Conservation (phyloP, 139 green algal species). For the Chlamydomonas incerta region DNA sequence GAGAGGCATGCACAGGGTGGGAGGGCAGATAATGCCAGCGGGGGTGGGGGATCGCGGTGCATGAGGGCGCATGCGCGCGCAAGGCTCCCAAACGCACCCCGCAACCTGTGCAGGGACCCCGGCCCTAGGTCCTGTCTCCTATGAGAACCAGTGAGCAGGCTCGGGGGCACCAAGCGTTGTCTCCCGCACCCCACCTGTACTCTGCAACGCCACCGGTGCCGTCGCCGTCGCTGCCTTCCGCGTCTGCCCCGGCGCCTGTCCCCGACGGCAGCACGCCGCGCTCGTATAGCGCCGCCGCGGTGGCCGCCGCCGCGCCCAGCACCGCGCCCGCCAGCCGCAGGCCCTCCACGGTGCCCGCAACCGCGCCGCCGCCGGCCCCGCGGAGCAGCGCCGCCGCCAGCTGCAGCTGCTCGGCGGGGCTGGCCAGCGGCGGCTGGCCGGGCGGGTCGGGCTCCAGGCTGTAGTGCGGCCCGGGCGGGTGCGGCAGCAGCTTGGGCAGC, state of each 20-base stretch:
- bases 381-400: slow-evolving; percentile 27
- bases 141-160: no score
- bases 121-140: no score
- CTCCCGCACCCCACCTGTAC: no score
- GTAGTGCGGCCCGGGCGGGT: background rate
- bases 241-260: background rate
- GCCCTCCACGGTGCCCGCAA: background rate
- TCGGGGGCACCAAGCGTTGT: no score
- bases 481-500: slow-evolving; percentile 46
- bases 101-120: no score
- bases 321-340: background rate
- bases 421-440: slow-evolving; percentile 18
- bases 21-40: no score
- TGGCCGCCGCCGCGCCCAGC: slow-evolving; percentile 7
- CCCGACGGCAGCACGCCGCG: slow-evolving; percentile 13
- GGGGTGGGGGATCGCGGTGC: no score
- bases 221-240: background rate
- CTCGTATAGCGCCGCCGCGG: slow-evolving; percentile 29
- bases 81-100: no score
- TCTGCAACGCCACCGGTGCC: no score
- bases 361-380: background rate
- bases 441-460: background rate
- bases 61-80: no score
- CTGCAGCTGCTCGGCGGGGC: slow-evolving; percentile 22
- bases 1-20: no score